phyloP scores from a whole-genome alignment of 2,329 filamentous ascomycete species.

The Bipolaris oryzae region DNA sequence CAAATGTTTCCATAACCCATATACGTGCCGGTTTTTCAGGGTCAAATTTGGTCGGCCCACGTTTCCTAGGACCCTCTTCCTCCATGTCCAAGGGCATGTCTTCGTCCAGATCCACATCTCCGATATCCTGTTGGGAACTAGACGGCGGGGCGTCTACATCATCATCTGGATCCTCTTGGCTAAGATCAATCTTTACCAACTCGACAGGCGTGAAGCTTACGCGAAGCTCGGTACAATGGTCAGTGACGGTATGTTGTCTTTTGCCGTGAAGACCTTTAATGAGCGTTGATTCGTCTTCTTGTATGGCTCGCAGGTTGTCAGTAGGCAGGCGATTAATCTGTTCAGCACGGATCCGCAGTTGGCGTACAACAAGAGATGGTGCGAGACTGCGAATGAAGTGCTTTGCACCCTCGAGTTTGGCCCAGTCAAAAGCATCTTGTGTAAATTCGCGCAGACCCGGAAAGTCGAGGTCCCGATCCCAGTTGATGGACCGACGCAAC shows the following conservation, averaged over 20 bases:
- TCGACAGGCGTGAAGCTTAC: constrained; percentile 77
- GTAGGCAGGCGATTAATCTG: constrained; percentile 24
- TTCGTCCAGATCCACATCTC: constrained; percentile 40
- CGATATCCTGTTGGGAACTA: constrained; percentile 23
- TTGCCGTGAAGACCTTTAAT: constrained; percentile 71
- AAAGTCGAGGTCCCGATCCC: constrained; percentile 69
- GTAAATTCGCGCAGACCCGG: constrained; percentile 73
- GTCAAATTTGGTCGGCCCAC: constrained; percentile 62
- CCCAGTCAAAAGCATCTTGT: constrained; percentile 85
- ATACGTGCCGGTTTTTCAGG: constrained; percentile 68
- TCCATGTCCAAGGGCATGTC: constrained; percentile 46
- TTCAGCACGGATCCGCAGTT: constrained; percentile 52
- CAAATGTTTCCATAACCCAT: constrained; percentile 72
- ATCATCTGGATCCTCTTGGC: constrained; percentile 74
- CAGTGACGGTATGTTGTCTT: constrained; percentile 74
- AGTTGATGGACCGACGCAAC: constrained; percentile 61
- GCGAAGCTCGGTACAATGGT: constrained; percentile 76
- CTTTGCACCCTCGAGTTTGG: constrained; percentile 74
- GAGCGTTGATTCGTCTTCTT: constrained; percentile 59
- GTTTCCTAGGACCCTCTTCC: constrained; percentile 52
- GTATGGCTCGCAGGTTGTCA: constrained; percentile 46
- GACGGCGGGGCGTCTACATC: constrained; percentile 54
- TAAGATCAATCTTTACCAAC: constrained; percentile 78
- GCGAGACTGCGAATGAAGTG: constrained; percentile 84
- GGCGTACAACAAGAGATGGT: constrained; percentile 72